Evolutionary conservation across 2,329 filamentous ascomycete genomes (phyloP).

Genomic region (Cryphonectria naterciae): DNA sequence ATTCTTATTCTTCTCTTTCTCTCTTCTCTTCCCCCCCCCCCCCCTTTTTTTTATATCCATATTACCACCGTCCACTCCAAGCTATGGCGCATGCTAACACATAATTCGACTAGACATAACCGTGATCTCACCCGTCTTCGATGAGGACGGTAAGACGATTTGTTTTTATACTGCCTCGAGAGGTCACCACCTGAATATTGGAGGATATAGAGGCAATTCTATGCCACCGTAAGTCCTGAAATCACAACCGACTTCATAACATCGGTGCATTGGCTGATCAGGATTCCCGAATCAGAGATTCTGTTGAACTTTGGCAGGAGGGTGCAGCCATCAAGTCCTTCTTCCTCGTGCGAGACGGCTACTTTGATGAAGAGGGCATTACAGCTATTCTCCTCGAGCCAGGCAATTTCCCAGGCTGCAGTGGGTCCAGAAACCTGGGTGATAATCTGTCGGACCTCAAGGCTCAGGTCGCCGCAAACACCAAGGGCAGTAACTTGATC

Average conservation of each 20-base stretch:
- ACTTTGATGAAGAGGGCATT: conserved; percentile 68
- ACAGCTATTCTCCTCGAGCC: conserved; percentile 71
- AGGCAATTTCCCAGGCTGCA: conserved; percentile 71
- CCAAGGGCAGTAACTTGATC: conserved; percentile 77
- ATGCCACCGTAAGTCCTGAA: conserved; percentile 42
- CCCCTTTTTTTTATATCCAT: no score
- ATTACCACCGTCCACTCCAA: not conserved
- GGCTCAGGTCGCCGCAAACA: conserved; percentile 79
- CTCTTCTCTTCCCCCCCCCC: no score
- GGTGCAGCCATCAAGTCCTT: conserved; percentile 28
- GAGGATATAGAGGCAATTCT: conserved; percentile 33
- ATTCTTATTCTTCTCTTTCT: not conserved
- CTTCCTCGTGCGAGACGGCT: conserved; percentile 24
- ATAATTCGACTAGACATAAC: conserved; percentile 39
- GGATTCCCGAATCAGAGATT: conserved; percentile 31
- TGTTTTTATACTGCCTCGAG: conserved; percentile 45
- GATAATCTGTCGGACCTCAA: conserved; percentile 83
- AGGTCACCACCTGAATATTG: conserved; percentile 46
- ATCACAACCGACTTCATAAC: no score
- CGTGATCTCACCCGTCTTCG: conserved; percentile 46
- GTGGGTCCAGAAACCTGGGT: conserved; percentile 73
- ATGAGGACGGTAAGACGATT: conserved; percentile 51
- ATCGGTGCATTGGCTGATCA: not conserved
- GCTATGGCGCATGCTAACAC: not conserved
- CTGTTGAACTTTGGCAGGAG: conserved; percentile 27